Base-by-base conservation (phyloP, 164 flowering plant genomes). In the Vitis cinerea region DNA sequence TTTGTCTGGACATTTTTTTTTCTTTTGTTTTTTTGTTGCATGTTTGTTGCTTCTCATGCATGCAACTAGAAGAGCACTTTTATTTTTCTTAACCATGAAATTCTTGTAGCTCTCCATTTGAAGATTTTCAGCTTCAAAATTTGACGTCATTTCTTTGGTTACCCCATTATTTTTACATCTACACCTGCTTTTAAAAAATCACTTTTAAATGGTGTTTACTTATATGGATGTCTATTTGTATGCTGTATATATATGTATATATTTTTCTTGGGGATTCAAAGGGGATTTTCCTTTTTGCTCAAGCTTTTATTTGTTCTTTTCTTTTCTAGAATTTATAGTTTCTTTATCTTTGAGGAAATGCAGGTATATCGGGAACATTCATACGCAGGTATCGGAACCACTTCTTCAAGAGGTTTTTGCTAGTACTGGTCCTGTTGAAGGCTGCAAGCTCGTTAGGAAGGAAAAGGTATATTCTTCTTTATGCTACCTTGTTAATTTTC, bases 351-450 rank as follows among this genome's bases (percentile, higher is more conserved):
- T 79, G 77, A 75, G 74, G 69, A 66, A 81, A 60, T 87, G 85
- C 89, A 96, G 99, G 83, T 96, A 90, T 79, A 97, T 96, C 14
- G 99, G 99, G 30, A 96, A 96, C 73, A 87, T 96, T 50, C 98
- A 96, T 75, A 83, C 85, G 19, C 92, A 90, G 70, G 99, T 96
- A 48, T 92, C 98, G 0, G 99, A 96, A 77, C 90, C 87, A 73
- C 93, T 96, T 64, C 92, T 96, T 37, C 97, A 94, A 66, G 98
- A 96, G 83, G 97, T 93, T 63, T 96, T 96, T 74, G 80, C 87
- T 37, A 85, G 93, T 76, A 90, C 97, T 70, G 99, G 99, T 65
- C 96, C 89, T 56, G 93, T 96, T 67, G 99, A 96, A 81, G 84
- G 94, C 72, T 93, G 99, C 86, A 96, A 96, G 74, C 97, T 96